A percentile compares a stretch with the other conserved stretches of the same genome.
phyloP scores from a whole-genome alignment of 371 early-diverging fungal genomes.

The Parasitella parasitica region DNA sequence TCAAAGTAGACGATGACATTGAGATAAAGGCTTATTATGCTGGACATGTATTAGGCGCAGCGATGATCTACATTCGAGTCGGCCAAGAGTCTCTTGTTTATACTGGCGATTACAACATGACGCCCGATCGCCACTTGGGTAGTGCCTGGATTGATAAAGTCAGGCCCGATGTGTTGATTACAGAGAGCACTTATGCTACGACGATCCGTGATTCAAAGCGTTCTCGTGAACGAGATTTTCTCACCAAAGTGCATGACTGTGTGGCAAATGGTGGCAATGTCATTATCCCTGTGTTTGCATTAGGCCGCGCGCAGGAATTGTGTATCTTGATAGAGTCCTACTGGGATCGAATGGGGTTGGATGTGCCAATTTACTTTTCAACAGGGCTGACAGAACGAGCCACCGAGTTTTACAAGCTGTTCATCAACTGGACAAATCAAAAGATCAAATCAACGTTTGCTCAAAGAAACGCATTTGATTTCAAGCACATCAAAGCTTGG shows the following conservation, averaged over 20 bases:
- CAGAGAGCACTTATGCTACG: conserved; percentile 96
- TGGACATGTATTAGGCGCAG: conserved; percentile 98
- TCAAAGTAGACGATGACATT: conserved; percentile 79
- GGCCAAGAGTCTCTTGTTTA: conserved; percentile 88
- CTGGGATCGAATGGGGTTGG: conserved; percentile 92
- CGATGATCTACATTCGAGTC: conserved; percentile 89
- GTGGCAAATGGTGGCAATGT: conserved; percentile 90
- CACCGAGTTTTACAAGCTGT: conserved; percentile 92
- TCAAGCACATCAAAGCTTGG: conserved; percentile 89
- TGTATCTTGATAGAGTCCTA: conserved; percentile 93
- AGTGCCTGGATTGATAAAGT: conserved; percentile 93
- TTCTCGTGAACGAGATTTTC: conserved; percentile 89
- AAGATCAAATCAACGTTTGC: conserved; percentile 86
- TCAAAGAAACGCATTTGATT: conserved; percentile 92
- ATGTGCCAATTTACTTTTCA: conserved; percentile 90
- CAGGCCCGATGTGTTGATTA: conserved; percentile 89
- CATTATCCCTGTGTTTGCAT: conserved; percentile 94
- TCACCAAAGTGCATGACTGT: conserved; percentile 89
- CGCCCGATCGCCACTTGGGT: conserved; percentile 94
- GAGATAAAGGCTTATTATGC: conserved; percentile 95
- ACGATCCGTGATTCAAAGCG: conserved; percentile 93
- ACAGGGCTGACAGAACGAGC: conserved; percentile 94
- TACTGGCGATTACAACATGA: conserved; percentile 98
- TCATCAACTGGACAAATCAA: conserved; percentile 95
- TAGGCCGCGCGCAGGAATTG: conserved; percentile 96